phyloP scores from a whole-genome alignment of 495 filamentous ascomycete genomes.

The Podospora bellae-mahoneyi region DNA sequence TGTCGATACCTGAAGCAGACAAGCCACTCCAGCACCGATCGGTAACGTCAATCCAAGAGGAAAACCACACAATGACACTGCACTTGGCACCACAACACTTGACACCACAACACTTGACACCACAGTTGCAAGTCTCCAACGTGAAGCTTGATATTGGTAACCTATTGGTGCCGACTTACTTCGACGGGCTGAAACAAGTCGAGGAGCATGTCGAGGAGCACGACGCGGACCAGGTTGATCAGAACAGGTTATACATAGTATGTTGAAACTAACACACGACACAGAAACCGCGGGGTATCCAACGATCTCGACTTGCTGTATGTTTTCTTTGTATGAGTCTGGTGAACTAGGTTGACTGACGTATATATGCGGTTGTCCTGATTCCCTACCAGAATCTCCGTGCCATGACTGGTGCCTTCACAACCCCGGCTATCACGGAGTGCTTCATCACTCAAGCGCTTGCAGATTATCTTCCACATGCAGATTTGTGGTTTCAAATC shows the following conservation, averaged over 20 bases:
- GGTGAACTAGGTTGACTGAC: not conserved
- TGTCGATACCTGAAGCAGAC: not conserved
- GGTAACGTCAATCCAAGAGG: not conserved
- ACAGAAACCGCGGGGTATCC: not conserved
- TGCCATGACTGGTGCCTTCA: not conserved
- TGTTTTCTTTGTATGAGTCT: not conserved
- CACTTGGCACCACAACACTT: not conserved
- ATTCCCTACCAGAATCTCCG: not conserved
- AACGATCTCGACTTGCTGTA: not conserved
- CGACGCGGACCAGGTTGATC: not conserved
- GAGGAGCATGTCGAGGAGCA: not conserved
- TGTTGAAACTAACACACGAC: not conserved
- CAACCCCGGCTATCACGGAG: not conserved
- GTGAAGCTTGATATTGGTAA: not conserved
- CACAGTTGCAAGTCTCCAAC: not conserved
- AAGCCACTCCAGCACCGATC: not conserved
- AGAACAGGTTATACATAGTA: not conserved
- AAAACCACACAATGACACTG: not conserved
- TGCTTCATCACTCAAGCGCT: not conserved
- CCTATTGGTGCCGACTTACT: not conserved
- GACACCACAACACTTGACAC: not conserved
- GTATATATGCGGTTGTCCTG: not conserved
- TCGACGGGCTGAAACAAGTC: not conserved
- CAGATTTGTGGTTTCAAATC: not conserved
- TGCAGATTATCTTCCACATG: not conserved